Conservation (phyloP, 2,329 filamentous ascomycete genomes). For the Trichoderma lentiforme region DNA sequence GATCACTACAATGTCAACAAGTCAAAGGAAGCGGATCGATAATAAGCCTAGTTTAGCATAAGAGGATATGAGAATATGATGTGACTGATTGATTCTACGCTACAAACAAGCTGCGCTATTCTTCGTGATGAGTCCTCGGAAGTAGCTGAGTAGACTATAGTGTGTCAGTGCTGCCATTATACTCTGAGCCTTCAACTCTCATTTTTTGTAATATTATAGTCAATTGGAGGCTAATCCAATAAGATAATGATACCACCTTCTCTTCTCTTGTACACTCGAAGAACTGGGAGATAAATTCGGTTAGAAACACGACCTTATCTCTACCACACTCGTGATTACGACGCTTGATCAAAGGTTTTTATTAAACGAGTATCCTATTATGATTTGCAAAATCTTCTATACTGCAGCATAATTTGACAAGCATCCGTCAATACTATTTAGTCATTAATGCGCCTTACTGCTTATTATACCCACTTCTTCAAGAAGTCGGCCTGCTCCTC, state of each 20-base stretch:
- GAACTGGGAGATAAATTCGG: neutral
- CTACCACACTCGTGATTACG: neutral
- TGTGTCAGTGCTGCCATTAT: no score
- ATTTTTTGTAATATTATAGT: fast-evolving
- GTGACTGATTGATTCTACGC: no score
- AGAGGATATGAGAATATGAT: no score
- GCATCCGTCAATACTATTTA: neutral
- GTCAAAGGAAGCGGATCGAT: fast-evolving
- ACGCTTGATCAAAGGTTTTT: neutral
- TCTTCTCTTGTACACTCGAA: fast-evolving
- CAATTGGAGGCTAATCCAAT: neutral
- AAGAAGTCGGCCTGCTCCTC: neutral
- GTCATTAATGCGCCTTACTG: no score
- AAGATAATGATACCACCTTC: neutral
- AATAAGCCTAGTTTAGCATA: no score
- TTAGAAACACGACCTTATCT: no score
- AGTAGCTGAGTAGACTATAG: no score
- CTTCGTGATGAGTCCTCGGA: no score
- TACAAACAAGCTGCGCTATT: no score
- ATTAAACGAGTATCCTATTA: neutral
- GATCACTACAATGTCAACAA: no score
- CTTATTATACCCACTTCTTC: neutral
- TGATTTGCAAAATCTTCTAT: neutral
- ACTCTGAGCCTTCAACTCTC: no score
- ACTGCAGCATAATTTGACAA: neutral